Conservation (phyloP, 2,329 filamentous ascomycete genomes). For the Fusarium chaquense region DNA sequence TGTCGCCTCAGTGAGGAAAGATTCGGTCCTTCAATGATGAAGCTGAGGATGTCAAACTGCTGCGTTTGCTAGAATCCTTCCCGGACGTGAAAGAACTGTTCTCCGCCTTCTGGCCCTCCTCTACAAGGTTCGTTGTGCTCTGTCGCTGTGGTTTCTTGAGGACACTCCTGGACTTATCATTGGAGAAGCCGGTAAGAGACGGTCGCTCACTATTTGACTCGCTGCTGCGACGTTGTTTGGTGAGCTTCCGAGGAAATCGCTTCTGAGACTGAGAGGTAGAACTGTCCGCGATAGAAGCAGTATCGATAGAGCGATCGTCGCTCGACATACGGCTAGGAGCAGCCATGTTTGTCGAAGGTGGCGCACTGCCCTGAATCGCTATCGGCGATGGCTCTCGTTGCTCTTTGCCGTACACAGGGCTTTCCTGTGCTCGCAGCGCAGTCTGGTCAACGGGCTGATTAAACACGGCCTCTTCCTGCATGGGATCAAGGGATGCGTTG, state of each 20-base stretch:
- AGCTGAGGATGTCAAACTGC: constrained; percentile 42
- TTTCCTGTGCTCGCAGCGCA: constrained; percentile 44
- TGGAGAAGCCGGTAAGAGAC: constrained; percentile 15
- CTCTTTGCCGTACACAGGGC: constrained; percentile 44
- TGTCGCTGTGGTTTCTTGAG: constrained; percentile 55
- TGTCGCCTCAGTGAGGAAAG: constrained; percentile 36
- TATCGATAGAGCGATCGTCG: constrained; percentile 51
- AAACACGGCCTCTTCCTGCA: constrained; percentile 51
- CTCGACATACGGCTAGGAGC: constrained; percentile 51
- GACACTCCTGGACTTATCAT: constrained; percentile 47
- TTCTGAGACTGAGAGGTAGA: constrained; percentile 47
- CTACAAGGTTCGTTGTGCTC: constrained; percentile 43
- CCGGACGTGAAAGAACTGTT: constrained; percentile 37
- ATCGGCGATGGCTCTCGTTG: constrained; percentile 36
- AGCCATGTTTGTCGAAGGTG: constrained; percentile 36
- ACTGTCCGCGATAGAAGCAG: constrained; percentile 44
- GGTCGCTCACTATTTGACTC: constrained; percentile 52
- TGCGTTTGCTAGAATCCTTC: constrained; percentile 44
- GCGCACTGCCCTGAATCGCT: constrained; percentile 42
- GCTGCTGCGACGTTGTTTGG: constrained; percentile 56
- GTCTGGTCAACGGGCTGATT: constrained; percentile 50
- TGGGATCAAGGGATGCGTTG: constrained; percentile 44
- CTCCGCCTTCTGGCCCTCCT: constrained; percentile 45
- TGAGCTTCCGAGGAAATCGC: constrained; percentile 57
- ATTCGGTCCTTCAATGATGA: constrained; percentile 46